Conservation (phyloP, 495 filamentous ascomycete species). For the Evernia prunastri region DNA sequence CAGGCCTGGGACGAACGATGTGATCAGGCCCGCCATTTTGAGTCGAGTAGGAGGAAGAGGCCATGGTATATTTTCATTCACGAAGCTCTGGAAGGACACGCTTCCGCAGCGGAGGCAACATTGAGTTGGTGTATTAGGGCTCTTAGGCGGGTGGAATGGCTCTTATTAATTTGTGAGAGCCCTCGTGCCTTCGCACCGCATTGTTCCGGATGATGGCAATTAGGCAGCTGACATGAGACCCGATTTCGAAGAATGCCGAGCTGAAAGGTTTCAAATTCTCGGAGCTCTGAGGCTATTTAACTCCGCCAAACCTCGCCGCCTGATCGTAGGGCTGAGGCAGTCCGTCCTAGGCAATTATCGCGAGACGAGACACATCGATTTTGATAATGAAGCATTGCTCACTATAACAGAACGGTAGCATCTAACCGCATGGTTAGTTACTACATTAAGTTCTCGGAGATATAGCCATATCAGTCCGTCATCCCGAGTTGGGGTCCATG, state of each 20-base stretch:
- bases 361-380: conserved; percentile 2
- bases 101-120: conserved; percentile 5
- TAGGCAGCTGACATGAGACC: conserved; percentile 12
- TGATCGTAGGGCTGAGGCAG: conserved; percentile 8
- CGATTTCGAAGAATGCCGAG: conserved; percentile 8
- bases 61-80: conserved; percentile 10
- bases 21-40: conserved; percentile 28
- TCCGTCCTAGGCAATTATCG: conserved; percentile 7
- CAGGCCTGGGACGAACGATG: conserved; percentile 36
- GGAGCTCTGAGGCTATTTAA: conserved; percentile 1
- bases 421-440: background rate
- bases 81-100: background rate
- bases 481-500: conserved; percentile 13
- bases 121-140: background rate
- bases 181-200: background rate
- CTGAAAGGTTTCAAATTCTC: conserved; percentile 9
- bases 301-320: background rate
- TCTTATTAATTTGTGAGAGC: background rate
- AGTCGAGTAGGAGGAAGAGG: conserved; percentile 9
- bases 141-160: background rate
- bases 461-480: background rate
- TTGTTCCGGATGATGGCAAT: background rate
- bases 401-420: background rate
- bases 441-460: background rate
- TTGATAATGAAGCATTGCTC: conserved; percentile 4